Base-by-base conservation (phyloP, 73 alveolate species). In the Effrenium voratum region DNA sequence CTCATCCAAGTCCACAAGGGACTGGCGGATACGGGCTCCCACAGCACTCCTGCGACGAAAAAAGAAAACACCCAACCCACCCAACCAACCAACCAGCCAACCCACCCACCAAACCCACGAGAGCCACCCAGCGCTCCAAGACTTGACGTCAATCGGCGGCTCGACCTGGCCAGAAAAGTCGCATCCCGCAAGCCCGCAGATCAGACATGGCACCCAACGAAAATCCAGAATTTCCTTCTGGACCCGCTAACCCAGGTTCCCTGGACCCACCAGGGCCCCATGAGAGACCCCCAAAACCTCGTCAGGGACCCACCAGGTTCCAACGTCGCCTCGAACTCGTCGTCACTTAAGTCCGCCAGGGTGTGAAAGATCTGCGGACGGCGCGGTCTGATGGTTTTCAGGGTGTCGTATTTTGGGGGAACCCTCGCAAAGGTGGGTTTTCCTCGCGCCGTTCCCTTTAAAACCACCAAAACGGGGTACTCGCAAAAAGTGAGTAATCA, bases 11-110 rank as follows among this genome's bases (percentile, higher is more conserved):
- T 90, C 96, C 46, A 75, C 34, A 40, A 90, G 96, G n/a, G 36
- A 43, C 55, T 68, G 81, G 63, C n/a, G 66, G 86, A 90, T 90
- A 44, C 82, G 81, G 86, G 96, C 52, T 12, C 72, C 96, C 30
- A 90, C 96, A 2, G 96, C 70, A 36, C 96, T 90, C 95, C 95
- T 87, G 68, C 63, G 19, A 19, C 19, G 19, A 19, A 52, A 52
- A 52, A 52, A 52, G 63, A 19, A 8, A 52, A 52, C 19, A 8
- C 63, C 63, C 63, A 52, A 52, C 8, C 63, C 63, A 52, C 19
- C 63, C 63, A 12, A 8, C 63, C 8, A 52, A 52, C 8, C 63
- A 19, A 12, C 63, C 63, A 52, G 19, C 19, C 63, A 8, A 52
- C n/a, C n/a, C n/a, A 5, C 81, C 34, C 12, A 24, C 6, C 81